Evolutionary conservation across 371 early-diverging fungal species (phyloP).

Genomic region (Rhizopus microsporus): DNA sequence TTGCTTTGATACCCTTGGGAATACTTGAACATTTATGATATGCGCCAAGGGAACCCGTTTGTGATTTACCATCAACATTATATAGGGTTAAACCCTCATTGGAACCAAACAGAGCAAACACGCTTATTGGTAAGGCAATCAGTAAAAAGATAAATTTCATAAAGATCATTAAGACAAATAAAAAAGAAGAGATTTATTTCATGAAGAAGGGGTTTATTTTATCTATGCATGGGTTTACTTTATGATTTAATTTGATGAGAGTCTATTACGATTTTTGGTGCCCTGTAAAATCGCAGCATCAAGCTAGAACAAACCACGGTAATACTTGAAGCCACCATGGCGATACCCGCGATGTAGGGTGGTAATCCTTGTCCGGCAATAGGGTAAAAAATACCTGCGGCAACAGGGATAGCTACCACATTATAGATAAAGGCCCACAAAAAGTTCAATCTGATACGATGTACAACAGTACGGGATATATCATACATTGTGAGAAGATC

Average conservation of each 20-base stretch:
- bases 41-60: conserved; percentile 35
- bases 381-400: conserved; percentile 76
- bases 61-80: conserved; percentile 20
- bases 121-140: conserved; percentile 5
- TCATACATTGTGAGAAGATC: conserved; percentile 69
- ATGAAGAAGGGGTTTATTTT: conserved; percentile 7
- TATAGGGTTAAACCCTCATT: conserved; percentile 29
- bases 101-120: conserved; percentile 17
- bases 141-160: conserved; percentile 4
- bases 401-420: conserved; percentile 74
- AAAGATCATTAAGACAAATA: conserved; percentile 3
- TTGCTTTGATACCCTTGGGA: conserved; percentile 34
- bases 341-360: conserved; percentile 78
- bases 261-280: conserved; percentile 29
- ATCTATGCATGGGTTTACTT: conserved; percentile 10
- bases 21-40: conserved; percentile 36
- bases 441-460: conserved; percentile 77
- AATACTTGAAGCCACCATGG: conserved; percentile 81
- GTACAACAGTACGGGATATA: conserved; percentile 63
- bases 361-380: conserved; percentile 52
- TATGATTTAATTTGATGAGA: conserved; percentile 22
- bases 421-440: conserved; percentile 85
- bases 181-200: neutral
- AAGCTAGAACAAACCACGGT: conserved; percentile 77
- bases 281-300: conserved; percentile 55